Base-by-base conservation (phyloP, 75 land plant genomes). In the Larix kaempferi region DNA sequence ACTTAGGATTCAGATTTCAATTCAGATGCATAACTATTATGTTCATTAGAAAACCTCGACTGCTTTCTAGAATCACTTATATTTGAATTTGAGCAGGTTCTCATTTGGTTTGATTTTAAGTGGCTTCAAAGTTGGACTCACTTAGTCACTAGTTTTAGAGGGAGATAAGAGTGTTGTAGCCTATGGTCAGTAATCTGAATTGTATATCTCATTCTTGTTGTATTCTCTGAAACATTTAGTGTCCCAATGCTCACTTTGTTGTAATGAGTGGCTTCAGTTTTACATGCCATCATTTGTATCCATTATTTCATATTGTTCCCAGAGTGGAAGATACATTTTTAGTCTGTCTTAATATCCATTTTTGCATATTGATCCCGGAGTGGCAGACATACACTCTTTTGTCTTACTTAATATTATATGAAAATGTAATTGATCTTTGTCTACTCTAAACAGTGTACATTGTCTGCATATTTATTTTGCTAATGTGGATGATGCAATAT, bases 181-280 rank as follows among this genome's bases (percentile, higher is more conserved):
- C 33, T 65, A 65, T 65, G 69, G 33, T 65, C 19, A 65, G 16
- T 65, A 39, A 33, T 13, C 33, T 65, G 69, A 65, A 39, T 65
- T 33, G 29, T 62, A 62, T 62, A 26, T 62, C 37, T 15, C 33
- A 5, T n/a, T n/a, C n/a, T n/a, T n/a, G n/a, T n/a, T n/a, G n/a
- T n/a, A n/a, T n/a, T n/a, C n/a, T n/a, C n/a, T 12, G 25, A 16
- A 33, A 65, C 69, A 33, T 17, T 63, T 65, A 17, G 14, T 39
- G 33, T 65, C 5, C 69, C 69, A 65, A 27, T 64, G 37, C 19
- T 35, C 19, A 65, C 39, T 65, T 35, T 65, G 13, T 17, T 65
- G 39, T 62, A 62, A 29, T 33, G 37, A 2, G 17, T 65, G 69
- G 69, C 69, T 65, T 65, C 25, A n/a, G n/a, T n/a, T n/a, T n/a